Conservation (phyloP, 768 basidiomycete genomes). For the Agaricus subrufescens region DNA sequence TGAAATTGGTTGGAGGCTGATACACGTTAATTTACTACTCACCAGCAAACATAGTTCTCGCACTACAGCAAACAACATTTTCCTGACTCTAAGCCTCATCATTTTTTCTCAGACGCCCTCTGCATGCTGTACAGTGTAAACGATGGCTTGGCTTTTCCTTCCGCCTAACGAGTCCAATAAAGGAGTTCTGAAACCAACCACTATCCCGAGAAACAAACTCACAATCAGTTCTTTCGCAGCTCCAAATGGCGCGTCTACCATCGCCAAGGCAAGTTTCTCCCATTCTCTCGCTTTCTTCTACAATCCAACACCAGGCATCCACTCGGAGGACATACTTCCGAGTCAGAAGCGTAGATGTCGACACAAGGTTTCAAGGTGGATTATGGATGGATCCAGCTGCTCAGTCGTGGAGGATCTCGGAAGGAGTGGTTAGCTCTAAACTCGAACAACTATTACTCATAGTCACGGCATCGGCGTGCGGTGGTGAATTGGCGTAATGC, state of each 20-base stretch:
- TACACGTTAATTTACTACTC: neutral
- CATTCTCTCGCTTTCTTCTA: constrained; percentile 35
- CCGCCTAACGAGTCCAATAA: constrained; percentile 8
- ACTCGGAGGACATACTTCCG: constrained; percentile 24
- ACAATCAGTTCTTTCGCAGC: constrained; percentile 28
- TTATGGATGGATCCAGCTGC: too few relatives aligned
- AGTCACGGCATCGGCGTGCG: too few relatives aligned
- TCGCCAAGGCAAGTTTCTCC: constrained; percentile 24
- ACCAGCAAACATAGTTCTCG: constrained; percentile 20
- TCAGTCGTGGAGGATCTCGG: too few relatives aligned
- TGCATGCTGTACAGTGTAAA: constrained; percentile 14
- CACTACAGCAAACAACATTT: constrained; percentile 16
- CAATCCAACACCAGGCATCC: constrained; percentile 29
- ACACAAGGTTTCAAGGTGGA: too few relatives aligned
- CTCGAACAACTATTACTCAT: too few relatives aligned
- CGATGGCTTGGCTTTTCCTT: constrained; percentile 12
- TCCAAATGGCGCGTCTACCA: constrained; percentile 30
- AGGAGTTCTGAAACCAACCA: neutral
- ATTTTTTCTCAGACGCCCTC: constrained; percentile 3
- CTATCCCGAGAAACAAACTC: constrained; percentile 1
- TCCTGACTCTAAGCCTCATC: constrained; percentile 13
- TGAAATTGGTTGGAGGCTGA: neutral
- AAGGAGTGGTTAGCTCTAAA: too few relatives aligned
- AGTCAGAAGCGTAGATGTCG: neutral
- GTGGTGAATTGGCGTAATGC: too few relatives aligned